Evolutionary conservation across 2,329 filamentous ascomycete species (phyloP), one percentile per base, ranked within the genome.

Genomic region (Escovopsis sp.): DNA sequence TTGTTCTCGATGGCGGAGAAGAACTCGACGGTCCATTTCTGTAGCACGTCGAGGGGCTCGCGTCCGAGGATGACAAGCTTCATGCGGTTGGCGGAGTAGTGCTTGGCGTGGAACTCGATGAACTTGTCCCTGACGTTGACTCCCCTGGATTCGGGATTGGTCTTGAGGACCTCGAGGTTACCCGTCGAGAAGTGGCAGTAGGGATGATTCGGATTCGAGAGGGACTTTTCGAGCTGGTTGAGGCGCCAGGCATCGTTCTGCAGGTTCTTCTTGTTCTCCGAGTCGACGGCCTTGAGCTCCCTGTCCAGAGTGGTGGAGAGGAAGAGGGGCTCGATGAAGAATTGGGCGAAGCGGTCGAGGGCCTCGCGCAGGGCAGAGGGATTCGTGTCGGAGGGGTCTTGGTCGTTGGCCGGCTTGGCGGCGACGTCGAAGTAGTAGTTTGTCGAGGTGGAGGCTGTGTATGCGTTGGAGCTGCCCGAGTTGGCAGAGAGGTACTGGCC

Each of bases 391-490:
- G 69, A 68, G 4, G 68, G 60, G 23, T 71, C 64, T 35, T 68
- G 59, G 27, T 69, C 65, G 41, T 77, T 75, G 52, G 67, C 73
- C 11, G 79, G 72, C 35, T 84, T 84, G 23, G 86, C 85, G 15
- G 83, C 84, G 39, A 96, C 77, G 51, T 98, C 90, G 54, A 98
- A 98, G 60, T 83, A 96, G 63, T 93, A 98, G 61, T 96, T 96
- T 43, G 90, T 98, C 35, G 88, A 92, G 2, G 85, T 94, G 5
- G 83, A 68, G 13, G 81, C 86, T 2, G 90, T 98, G 57, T 93
- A 96, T 37, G 90, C 90, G 56, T 98, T 98, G 19, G 87, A 94
- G 51, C 79, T 76, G 37, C 90, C 90, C 9, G 86, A 93, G 55
- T 94, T 80, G 40, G 83, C 71, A 35, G 86, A 82, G 36, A 98